Evolutionary conservation across 106 monocot genomes (phyloP).

Genomic region (Acorus calamus): DNA sequence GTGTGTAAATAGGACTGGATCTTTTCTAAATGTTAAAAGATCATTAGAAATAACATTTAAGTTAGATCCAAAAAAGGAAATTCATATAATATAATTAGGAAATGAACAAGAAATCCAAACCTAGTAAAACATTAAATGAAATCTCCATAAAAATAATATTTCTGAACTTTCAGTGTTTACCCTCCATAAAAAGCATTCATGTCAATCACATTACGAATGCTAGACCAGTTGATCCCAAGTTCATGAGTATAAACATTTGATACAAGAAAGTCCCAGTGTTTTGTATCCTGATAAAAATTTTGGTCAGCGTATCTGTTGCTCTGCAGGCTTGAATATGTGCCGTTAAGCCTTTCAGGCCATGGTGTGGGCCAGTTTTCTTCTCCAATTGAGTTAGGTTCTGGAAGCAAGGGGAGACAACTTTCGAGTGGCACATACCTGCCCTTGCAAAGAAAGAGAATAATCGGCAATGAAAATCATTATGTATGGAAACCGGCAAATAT

Average conservation of each 20-base stretch:
- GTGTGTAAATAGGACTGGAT: too few species aligned
- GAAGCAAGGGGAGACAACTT: constrained; percentile 43
- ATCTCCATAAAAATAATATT: too few species aligned
- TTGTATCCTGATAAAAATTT: constrained; percentile 34
- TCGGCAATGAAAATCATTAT: background rate
- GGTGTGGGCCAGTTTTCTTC: constrained; percentile 40
- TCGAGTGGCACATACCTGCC: constrained; percentile 77
- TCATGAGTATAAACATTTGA: constrained; percentile 35
- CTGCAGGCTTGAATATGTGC: constrained; percentile 24
- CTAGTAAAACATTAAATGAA: too few species aligned
- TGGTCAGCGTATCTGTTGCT: constrained; percentile 12
- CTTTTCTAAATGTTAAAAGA: too few species aligned
- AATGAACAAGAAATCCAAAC: too few species aligned
- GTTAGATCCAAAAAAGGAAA: too few species aligned
- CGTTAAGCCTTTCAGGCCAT: constrained; percentile 69
- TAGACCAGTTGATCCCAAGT: constrained; percentile 66
- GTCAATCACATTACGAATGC: constrained; percentile 84
- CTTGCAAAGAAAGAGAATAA: constrained; percentile 11
- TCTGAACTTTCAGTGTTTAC: constrained; percentile 17
- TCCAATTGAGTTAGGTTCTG: constrained; percentile 14
- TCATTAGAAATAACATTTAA: too few species aligned
- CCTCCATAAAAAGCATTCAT: constrained; percentile 93
- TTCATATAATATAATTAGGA: too few species aligned
- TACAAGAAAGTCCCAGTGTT: constrained; percentile 58
- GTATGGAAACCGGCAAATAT: background rate